Conservation (phyloP, 106 monocot genomes). For the Phalaenopsis aphrodite region DNA sequence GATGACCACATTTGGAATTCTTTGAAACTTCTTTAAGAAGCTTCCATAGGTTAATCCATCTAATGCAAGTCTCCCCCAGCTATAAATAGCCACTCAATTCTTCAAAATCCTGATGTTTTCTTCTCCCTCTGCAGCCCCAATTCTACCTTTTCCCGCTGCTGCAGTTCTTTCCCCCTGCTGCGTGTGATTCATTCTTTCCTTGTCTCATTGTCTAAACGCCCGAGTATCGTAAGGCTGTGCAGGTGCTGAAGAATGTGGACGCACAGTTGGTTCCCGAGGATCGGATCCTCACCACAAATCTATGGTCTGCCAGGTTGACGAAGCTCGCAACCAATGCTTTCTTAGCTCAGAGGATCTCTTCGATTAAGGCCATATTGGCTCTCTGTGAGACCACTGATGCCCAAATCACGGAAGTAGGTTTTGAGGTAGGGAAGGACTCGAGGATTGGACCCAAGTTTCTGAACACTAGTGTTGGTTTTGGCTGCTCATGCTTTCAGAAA, state of each 20-base stretch:
- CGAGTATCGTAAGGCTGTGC: slow-evolving; percentile 30
- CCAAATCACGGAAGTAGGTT: slow-evolving; percentile 31
- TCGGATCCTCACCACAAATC: slow-evolving; percentile 39
- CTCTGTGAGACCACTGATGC: slow-evolving; percentile 46
- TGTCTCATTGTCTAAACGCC: slow-evolving; percentile 12
- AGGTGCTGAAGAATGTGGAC: slow-evolving; percentile 30
- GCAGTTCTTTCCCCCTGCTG: no score
- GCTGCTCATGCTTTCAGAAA: slow-evolving; percentile 48
- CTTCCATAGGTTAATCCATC: no score
- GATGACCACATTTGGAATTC: no score
- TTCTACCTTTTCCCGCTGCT: no score
- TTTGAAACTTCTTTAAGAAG: no score
- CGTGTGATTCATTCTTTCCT: no score
- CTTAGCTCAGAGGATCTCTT: slow-evolving; percentile 43
- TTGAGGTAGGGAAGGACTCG: slow-evolving; percentile 37
- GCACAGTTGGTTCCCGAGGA: slow-evolving; percentile 57
- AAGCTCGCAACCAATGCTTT: slow-evolving; percentile 16
- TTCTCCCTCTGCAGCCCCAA: no score
- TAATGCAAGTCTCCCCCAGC: no score
- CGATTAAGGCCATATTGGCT: slow-evolving; percentile 37
- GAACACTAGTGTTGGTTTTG: slow-evolving; percentile 45
- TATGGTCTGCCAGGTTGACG: slow-evolving; percentile 55
- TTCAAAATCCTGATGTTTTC: no score
- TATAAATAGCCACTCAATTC: no score
- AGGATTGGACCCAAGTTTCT: slow-evolving; percentile 43